A percentile compares a stretch with the other conserved stretches of the same genome.
These are phyloP conservation scores for Aspergillus intermedius DNA, from an alignment of 2,329 filamentous ascomycete species.

Conservation along the genomic window DNA sequence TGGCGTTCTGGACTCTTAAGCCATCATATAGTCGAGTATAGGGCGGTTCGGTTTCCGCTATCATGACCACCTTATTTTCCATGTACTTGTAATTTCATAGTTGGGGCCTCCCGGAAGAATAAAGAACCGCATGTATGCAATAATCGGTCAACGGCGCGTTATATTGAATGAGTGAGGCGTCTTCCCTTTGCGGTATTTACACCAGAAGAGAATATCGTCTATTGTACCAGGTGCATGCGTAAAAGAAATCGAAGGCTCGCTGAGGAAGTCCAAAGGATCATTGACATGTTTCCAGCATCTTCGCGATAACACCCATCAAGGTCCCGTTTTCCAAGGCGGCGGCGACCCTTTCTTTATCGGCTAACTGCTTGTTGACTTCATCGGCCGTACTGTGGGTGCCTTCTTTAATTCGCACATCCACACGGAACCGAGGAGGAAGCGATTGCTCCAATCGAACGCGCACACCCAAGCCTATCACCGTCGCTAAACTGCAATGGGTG, in stretches of 20 bases:
- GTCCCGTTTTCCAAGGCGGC: conserved; percentile 92
- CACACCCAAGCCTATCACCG: conserved; percentile 90
- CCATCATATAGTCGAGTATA: not conserved
- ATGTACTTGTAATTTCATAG: conserved; percentile 19
- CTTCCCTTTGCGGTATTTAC: too few relatives aligned
- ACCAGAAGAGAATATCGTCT: not conserved
- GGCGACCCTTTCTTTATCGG: conserved; percentile 92
- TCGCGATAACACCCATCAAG: conserved; percentile 77
- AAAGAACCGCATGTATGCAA: not conserved
- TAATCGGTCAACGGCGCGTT: not conserved
- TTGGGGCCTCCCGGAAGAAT: conserved; percentile 1
- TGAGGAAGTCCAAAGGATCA: conserved; percentile 29
- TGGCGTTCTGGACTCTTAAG: conserved; percentile 65
- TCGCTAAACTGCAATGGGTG: conserved; percentile 92
- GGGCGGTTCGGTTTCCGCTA: not conserved
- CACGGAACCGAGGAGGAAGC: conserved; percentile 80
- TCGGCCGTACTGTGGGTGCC: conserved; percentile 93
- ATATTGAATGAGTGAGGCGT: not conserved
- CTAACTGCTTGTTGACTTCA: conserved; percentile 93
- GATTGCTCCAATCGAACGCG: conserved; percentile 85
- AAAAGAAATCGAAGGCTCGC: not conserved
- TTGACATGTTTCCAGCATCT: conserved; percentile 84
- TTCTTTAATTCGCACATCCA: conserved; percentile 91
- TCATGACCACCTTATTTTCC: conserved; percentile 2
- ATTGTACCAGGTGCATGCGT: not conserved